phyloP scores from a whole-genome alignment of 306 rosid genomes.

The Astragalus glycyphyllos region DNA sequence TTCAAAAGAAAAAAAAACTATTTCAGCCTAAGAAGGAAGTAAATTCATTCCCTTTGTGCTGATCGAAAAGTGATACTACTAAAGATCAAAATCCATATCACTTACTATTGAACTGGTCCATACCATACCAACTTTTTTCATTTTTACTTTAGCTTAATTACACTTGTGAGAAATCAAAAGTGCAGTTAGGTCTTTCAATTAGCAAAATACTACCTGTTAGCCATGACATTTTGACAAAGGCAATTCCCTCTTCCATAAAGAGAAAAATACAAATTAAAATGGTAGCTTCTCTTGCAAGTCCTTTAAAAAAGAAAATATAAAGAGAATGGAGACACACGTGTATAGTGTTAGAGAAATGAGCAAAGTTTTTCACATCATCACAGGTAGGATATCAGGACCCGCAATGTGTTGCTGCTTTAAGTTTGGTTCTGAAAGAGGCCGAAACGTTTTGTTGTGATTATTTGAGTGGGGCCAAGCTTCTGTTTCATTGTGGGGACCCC shows the following conservation, averaged over 20 bases:
- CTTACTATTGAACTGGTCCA: constrained; percentile 42
- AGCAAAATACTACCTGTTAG: too few species aligned
- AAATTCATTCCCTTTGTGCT: constrained; percentile 43
- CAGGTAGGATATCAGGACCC: constrained; percentile 57
- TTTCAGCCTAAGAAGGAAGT: constrained; percentile 40
- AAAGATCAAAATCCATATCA: constrained; percentile 41
- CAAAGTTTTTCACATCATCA: constrained; percentile 46
- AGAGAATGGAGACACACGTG: constrained; percentile 50
- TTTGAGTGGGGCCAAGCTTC: constrained; percentile 41
- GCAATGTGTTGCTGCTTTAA: constrained; percentile 51
- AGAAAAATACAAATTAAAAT: constrained; percentile 21
- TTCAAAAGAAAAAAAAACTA: constrained; percentile 1
- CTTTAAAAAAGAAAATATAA: constrained; percentile 21
- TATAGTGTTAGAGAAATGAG: constrained; percentile 30
- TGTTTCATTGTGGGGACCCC: constrained; percentile 48
- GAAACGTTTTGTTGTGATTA: constrained; percentile 45
- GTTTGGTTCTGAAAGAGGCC: constrained; percentile 54
- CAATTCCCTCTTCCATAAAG: constrained; percentile 20
- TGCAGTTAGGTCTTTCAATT: too few species aligned
- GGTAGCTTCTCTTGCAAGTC: constrained; percentile 18
- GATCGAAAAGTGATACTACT: constrained; percentile 38
- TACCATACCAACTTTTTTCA: constrained; percentile 2
- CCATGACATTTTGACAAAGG: constrained; percentile 25
- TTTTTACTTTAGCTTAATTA: too few species aligned
- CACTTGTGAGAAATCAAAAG: background rate